Evolutionary conservation across 2,329 filamentous ascomycete species (phyloP), one percentile per base, ranked within the genome.

Genomic region (Didymella segeticola): DNA sequence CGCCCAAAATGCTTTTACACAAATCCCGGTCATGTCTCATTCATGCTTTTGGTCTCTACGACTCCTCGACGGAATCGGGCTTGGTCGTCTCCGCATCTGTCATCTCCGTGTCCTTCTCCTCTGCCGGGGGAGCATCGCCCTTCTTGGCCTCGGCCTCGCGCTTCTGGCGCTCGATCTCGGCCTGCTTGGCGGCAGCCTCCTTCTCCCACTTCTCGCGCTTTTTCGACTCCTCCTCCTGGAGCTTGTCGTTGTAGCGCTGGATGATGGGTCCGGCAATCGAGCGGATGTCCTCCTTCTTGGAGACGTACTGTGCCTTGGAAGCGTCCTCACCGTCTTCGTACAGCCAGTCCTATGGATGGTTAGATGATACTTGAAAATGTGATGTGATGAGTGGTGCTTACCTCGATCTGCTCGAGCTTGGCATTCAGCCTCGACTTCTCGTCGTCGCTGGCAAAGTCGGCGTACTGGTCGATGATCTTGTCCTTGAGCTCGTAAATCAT

Each of bases 261-360:
- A 92, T 86, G 71, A 99, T 91, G 54, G 95, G 93, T 14, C 93
- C 95, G 39, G 92, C 90, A 69, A 96, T 84, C 64, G 90, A 86
- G 66, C 91, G 90, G 76, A 99, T 92, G 77, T 99, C 95, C 60
- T 98, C 95, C 77, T 95, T 88, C 86, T 98, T 99, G 79, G 91
- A 85, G 58, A 96, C 81, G 79, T 99, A 99, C 70, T 95, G 85
- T 48, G 90, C 92, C 84, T 98, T 98, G 70, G 89, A 89, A 63
- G 92, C 86, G 75, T 99, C 95, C 61, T 97, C 93, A 56, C 95
- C 95, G 50, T 98, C 95, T 48, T 97, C 93, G 77, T 98, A 98
- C 57, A 99, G 84, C 95, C 95, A 99, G 74, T 99, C 93, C 93
- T 98, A 61, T 20, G 7, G 6, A 11, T 14, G 27, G 60, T 67